These are phyloP conservation scores for Pichia cabralensis DNA, from an alignment of 805 yeast genomes.

Conservation along the genomic window DNA sequence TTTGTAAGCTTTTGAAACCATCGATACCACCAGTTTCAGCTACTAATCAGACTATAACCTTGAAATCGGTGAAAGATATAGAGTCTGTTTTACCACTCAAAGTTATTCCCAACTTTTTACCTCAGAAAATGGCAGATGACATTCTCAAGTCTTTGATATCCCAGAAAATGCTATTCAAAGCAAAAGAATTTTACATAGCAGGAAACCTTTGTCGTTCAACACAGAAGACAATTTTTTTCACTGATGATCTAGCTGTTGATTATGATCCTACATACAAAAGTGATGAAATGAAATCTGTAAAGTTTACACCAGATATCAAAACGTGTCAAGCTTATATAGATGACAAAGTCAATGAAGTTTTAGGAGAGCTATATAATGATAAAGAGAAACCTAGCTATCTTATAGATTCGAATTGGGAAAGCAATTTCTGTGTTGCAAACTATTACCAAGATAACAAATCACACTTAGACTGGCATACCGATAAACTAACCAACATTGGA, in stretches of 20 bases:
- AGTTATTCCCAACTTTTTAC: conserved; percentile 42
- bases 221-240: conserved; percentile 34
- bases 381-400: conserved; percentile 29
- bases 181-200: conserved; percentile 47
- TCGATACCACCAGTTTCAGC: not conserved
- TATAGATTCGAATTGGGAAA: conserved; percentile 34
- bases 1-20: no score
- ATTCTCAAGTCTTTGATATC: conserved; percentile 34
- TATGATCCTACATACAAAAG: conserved; percentile 3
- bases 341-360: conserved; percentile 13
- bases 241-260: conserved; percentile 8
- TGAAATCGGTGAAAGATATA: conserved; percentile 45
- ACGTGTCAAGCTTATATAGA: conserved; percentile 11
- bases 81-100: conserved; percentile 39
- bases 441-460: conserved; percentile 39
- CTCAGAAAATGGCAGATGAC: conserved; percentile 35
- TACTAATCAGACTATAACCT: conserved; percentile 11
- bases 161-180: conserved; percentile 30
- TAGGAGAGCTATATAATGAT: conserved; percentile 9
- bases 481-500: conserved; percentile 60
- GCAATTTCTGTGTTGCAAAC: conserved; percentile 47
- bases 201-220: conserved; percentile 52
- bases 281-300: not conserved
- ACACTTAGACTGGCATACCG: conserved; percentile 68
- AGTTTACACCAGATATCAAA: conserved; percentile 10